These are phyloP conservation scores for Diaporthe nobilis DNA, from an alignment of 2,329 filamentous ascomycete genomes.

Conservation along the genomic window DNA sequence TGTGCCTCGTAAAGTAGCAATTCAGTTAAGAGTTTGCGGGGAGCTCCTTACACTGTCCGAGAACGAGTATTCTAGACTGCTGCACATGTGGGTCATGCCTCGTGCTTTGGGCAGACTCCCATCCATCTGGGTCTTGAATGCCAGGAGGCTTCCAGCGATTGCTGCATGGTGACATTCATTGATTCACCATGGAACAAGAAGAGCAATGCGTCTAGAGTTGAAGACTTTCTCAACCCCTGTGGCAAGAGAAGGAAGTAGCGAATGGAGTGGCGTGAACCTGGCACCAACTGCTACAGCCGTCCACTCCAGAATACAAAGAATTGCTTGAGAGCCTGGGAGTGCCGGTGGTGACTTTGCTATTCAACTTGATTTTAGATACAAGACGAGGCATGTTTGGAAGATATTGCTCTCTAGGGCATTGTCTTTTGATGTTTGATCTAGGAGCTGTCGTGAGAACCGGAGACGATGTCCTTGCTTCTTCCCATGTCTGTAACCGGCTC, in stretches of 20 bases:
- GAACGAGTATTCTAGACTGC: not conserved
- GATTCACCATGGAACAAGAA: too few relatives aligned
- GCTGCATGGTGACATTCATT: not conserved
- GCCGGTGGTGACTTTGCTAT: not conserved
- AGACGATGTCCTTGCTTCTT: not conserved
- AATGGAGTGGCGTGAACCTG: not conserved
- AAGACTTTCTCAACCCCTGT: not conserved
- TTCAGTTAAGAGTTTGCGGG: too few relatives aligned
- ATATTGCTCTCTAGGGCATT: not conserved
- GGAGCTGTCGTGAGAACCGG: not conserved
- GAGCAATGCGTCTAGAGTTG: not conserved
- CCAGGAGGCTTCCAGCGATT: not conserved
- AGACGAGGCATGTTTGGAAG: not conserved
- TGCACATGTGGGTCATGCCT: not conserved
- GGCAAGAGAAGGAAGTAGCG: not conserved
- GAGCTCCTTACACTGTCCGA: not conserved
- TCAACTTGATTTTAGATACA: not conserved
- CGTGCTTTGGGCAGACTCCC: too few relatives aligned
- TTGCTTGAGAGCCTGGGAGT: not conserved
- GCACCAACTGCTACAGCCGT: not conserved
- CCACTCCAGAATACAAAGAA: not conserved
- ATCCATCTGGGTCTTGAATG: not conserved
- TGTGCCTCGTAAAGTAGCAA: too few relatives aligned
- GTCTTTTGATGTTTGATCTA: not conserved
- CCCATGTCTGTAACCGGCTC: not conserved